Evolutionary conservation across 2,329 filamentous ascomycete genomes (phyloP), one percentile per base, ranked within the genome.

Genomic region (Diaporthe ampelina): DNA sequence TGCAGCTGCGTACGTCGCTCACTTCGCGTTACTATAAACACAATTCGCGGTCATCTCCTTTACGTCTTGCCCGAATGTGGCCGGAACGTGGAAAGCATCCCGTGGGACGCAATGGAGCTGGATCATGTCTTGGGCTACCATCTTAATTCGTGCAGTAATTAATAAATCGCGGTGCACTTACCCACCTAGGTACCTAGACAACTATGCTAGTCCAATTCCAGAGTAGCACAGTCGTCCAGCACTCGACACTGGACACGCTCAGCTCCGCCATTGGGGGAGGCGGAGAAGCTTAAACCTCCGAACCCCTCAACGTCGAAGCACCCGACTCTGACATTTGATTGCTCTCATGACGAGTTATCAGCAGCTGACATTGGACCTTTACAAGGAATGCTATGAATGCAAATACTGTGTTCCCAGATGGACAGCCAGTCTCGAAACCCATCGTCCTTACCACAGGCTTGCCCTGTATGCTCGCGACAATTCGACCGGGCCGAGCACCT

Each of bases 401-500:
- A 35, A 26, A 19, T n/a, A 10, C 58, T 24, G 7, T 24, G 3
- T 29, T 43, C 45, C 11, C 24, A 48, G 43, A 73, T 73, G 72
- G 72, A 73, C n/a, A 24, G 35, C 19, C 63, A 70, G 13, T 24
- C 70, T 54, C 70, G n/a, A 26, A 48, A 26, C n/a, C 48, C 48
- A 48, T 26, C 59, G 26, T 0, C 37, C 70, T 58, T 19, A 35
- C 70, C 24, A 35, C 72, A 74, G 48, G 37, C 67, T 21, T 74
- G 72, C 43, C 72, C 67, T 21, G 43, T 61, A 24, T 74, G 72
- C 29, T 21, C 58, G 50, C 57, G 72, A 50, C 57, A 65, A 3
- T 74, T 74, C 29, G 72, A 74, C 50, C 57, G 72, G 26, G 45
- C 45, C 13, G 72, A 74, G 50, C 72, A 74, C 35, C 57, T 74